phyloP scores from a whole-genome alignment of 2,329 filamentous ascomycete species.

The Fusarium brachygibbosum region DNA sequence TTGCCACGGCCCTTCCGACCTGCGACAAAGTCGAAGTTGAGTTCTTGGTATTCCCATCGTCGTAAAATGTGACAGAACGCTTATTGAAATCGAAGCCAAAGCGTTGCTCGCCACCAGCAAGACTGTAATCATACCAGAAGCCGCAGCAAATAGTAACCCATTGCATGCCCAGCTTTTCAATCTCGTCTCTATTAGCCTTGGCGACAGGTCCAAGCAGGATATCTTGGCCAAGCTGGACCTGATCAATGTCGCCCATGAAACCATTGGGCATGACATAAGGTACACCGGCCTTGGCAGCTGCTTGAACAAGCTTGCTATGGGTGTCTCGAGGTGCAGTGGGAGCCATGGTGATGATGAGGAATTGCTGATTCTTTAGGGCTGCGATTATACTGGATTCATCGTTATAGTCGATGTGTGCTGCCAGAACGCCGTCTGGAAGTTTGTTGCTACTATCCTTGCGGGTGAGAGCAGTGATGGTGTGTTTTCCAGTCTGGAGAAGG shows the following conservation, averaged over 20 bases:
- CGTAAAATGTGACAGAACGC: conserved; percentile 61
- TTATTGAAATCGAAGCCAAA: conserved; percentile 65
- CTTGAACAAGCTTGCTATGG: conserved; percentile 61
- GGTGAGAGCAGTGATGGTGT: conserved; percentile 66
- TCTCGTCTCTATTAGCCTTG: conserved; percentile 51
- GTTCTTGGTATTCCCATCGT: conserved; percentile 59
- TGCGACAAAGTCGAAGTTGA: conserved; percentile 65
- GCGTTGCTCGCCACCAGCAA: conserved; percentile 54
- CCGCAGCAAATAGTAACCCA: conserved; percentile 66
- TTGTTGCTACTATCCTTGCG: conserved; percentile 58
- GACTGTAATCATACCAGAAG: conserved; percentile 68
- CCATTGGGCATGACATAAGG: conserved; percentile 66
- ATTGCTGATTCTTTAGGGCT: conserved; percentile 67
- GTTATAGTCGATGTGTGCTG: conserved; percentile 60
- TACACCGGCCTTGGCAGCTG: conserved; percentile 65
- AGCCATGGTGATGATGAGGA: conserved; percentile 65
- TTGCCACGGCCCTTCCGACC: conserved; percentile 65
- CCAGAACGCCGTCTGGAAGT: conserved; percentile 60
- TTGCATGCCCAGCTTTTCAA: conserved; percentile 57
- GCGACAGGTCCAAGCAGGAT: conserved; percentile 41
- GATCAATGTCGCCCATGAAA: conserved; percentile 53
- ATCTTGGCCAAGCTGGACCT: conserved; percentile 50
- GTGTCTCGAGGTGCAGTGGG: conserved; percentile 57
- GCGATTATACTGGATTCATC: conserved; percentile 58
- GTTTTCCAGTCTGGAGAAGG: conserved; percentile 64